These are phyloP conservation scores for Venturia carpophila DNA, from an alignment of 2,329 filamentous ascomycete species.

Conservation along the genomic window DNA sequence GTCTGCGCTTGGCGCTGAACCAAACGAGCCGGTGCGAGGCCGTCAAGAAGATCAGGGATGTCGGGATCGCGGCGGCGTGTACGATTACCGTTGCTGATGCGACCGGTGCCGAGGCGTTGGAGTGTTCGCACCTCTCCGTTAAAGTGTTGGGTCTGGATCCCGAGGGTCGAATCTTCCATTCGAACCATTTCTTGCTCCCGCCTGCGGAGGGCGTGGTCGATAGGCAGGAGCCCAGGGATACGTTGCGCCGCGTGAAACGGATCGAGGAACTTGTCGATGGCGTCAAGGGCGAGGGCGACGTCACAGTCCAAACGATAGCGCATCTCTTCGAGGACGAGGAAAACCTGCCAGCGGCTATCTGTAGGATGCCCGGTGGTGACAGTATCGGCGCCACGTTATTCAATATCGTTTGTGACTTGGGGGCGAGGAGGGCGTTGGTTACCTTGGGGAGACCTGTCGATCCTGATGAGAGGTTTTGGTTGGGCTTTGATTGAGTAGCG, in stretches of 20 bases:
- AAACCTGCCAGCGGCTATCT: constrained; percentile 24
- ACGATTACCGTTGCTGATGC: constrained; percentile 49
- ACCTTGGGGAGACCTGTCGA: constrained; percentile 28
- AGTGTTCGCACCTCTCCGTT: constrained; percentile 37
- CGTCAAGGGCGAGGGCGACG: constrained; percentile 20
- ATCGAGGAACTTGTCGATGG: constrained; percentile 29
- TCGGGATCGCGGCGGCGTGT: constrained; percentile 46
- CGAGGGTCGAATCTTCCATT: constrained; percentile 33
- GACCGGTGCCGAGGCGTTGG: constrained; percentile 40
- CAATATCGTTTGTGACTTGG: constrained; percentile 34
- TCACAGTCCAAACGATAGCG: constrained; percentile 26
- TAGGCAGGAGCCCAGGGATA: constrained; percentile 38
- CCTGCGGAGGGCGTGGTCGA: constrained; percentile 34
- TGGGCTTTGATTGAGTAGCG: constrained; percentile 22
- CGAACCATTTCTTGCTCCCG: constrained; percentile 37
- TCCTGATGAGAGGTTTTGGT: constrained; percentile 23
- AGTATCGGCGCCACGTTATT: constrained; percentile 29
- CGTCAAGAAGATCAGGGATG: constrained; percentile 35
- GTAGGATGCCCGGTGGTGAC: constrained; percentile 25
- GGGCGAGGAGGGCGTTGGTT: constrained; percentile 25
- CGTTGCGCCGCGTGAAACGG: constrained; percentile 29
- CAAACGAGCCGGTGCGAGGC: constrained; percentile 41
- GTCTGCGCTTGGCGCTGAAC: constrained; percentile 49
- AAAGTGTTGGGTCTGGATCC: constrained; percentile 29
- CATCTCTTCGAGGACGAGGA: constrained; percentile 33